These are phyloP conservation scores for Gossypium schwendimanii DNA, from an alignment of 441 rosid genomes.

Conservation along the genomic window DNA sequence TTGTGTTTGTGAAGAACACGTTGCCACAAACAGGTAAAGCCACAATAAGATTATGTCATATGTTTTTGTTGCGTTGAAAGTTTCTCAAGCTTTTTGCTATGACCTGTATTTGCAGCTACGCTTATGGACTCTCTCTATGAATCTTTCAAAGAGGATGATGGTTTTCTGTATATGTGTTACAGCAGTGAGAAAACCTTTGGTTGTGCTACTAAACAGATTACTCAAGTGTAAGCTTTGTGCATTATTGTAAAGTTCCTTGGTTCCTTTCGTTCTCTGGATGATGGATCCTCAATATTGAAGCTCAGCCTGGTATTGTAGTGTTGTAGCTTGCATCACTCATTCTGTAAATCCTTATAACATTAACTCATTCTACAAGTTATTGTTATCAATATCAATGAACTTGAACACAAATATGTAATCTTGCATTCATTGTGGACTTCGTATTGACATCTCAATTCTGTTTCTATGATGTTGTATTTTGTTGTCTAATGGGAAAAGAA, in stretches of 20 bases:
- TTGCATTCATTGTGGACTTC: background rate
- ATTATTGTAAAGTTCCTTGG: background rate
- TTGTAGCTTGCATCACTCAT: background rate
- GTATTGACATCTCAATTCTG: background rate
- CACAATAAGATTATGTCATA: background rate
- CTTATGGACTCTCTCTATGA: slow-evolving; percentile 58
- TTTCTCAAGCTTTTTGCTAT: background rate
- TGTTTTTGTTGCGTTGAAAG: background rate
- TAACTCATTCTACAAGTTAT: background rate
- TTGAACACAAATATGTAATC: background rate
- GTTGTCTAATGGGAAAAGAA: background rate
- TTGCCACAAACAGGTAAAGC: slow-evolving; percentile 59
- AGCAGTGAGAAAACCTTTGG: slow-evolving; percentile 91
- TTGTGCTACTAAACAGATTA: background rate
- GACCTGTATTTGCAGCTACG: slow-evolving; percentile 43
- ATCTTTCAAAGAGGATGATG: slow-evolving; percentile 78
- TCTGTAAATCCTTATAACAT: background rate
- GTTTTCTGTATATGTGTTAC: slow-evolving; percentile 83
- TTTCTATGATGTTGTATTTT: background rate
- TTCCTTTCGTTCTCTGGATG: background rate
- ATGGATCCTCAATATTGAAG: background rate
- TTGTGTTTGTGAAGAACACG: slow-evolving; percentile 75
- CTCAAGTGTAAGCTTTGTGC: slow-evolving; percentile 10
- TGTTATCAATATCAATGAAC: background rate
- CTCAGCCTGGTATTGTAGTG: slow-evolving; percentile 6